Evolutionary conservation across 495 filamentous ascomycete genomes (phyloP).

Genomic region (Polyplosphaeria fusca): DNA sequence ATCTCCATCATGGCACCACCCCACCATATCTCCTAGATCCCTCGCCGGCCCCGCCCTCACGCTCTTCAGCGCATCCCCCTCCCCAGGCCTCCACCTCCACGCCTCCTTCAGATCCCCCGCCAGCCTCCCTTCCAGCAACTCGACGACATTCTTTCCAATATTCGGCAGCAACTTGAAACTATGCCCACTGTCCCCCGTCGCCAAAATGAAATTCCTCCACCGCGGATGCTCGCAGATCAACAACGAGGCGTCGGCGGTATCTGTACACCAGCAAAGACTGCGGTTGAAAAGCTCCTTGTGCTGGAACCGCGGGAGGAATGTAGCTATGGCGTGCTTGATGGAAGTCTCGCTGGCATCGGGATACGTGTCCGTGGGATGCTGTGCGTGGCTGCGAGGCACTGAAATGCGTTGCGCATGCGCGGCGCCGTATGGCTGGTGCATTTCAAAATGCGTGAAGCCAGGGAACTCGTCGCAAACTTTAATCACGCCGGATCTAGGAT

Average conservation of each 20-base stretch:
- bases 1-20: background rate
- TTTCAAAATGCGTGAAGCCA: slow-evolving; percentile 5
- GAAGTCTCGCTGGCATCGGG: slow-evolving; percentile 2
- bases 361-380: slow-evolving; percentile 12
- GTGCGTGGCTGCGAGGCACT: slow-evolving; percentile 1
- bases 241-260: slow-evolving; percentile 5
- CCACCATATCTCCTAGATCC: slow-evolving; percentile 5
- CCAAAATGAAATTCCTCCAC: slow-evolving; percentile 5
- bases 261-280: slow-evolving; percentile 11
- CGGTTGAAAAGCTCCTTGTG: background rate
- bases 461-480: slow-evolving; percentile 12
- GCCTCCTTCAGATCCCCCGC: background rate
- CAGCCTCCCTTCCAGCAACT: slow-evolving; percentile 2
- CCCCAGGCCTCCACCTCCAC: slow-evolving; percentile 7
- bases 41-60: background rate
- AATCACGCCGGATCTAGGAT: background rate
- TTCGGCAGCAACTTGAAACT: slow-evolving; percentile 7
- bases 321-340: slow-evolving; percentile 1
- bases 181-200: slow-evolving; percentile 8
- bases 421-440: slow-evolving; percentile 6
- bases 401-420: background rate
- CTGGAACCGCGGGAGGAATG: slow-evolving; percentile 3
- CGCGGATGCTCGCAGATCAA: slow-evolving; percentile 5
- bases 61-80: background rate
- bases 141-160: slow-evolving; percentile 12